Percentiles rank a stretch among this genome's conserved stretches.
phyloP scores from a whole-genome alignment of 331 rosid genomes.

The Prunus yedoensis region DNA sequence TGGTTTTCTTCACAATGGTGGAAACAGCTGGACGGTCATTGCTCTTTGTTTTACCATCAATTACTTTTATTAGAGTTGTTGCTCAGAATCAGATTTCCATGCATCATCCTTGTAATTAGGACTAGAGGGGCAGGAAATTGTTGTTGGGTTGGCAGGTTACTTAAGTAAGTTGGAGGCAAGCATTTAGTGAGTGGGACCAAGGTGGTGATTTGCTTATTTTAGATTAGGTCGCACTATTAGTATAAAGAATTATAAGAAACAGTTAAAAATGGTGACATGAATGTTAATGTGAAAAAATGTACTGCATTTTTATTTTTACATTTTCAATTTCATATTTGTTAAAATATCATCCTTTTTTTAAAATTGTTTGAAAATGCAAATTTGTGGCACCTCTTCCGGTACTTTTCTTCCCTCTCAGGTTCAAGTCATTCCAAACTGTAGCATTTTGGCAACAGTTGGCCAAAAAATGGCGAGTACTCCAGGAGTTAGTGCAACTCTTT shows the following conservation, averaged over 20 bases:
- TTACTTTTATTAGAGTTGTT: neutral
- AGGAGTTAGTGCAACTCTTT: slow-evolving; percentile 97
- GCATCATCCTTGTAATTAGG: neutral
- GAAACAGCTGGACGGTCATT: neutral
- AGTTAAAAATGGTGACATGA: neutral
- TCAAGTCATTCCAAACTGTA: slow-evolving; percentile 81
- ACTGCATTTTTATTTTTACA: neutral
- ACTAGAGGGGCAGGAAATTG: neutral
- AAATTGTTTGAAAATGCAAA: no score
- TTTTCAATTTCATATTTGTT: neutral
- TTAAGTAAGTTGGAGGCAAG: slow-evolving; percentile 1
- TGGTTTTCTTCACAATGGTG: neutral
- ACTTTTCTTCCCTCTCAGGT: slow-evolving; percentile 52
- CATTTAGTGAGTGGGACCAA: slow-evolving; percentile 1
- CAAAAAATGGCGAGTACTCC: slow-evolving; percentile 99
- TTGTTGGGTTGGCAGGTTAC: neutral
- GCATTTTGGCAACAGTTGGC: slow-evolving; percentile 98
- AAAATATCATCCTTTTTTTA: neutral
- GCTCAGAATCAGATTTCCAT: neutral
- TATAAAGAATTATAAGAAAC: neutral
- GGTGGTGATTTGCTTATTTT: neutral
- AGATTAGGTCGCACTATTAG: neutral
- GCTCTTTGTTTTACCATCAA: neutral
- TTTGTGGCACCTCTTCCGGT: neutral
- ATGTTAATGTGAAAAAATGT: neutral